Conservation (phyloP, 371 early-diverging fungal species). For the Syncephalastrum racemosum region DNA sequence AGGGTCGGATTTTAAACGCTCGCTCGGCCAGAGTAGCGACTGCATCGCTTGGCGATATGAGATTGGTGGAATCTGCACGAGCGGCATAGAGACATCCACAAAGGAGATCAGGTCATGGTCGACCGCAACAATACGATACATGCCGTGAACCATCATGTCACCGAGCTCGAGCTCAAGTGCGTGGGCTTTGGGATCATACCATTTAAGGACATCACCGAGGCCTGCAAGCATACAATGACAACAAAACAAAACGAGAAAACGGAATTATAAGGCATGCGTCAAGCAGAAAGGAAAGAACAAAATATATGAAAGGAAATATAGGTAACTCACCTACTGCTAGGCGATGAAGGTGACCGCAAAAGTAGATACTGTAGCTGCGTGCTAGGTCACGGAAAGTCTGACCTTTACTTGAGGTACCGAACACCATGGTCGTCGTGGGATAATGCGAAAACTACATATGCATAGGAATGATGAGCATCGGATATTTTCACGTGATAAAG, state of each 20-base stretch:
- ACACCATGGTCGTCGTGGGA: slow-evolving; percentile 78
- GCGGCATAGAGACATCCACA: slow-evolving; percentile 65
- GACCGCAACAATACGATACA: slow-evolving; percentile 80
- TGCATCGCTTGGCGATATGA: slow-evolving; percentile 9
- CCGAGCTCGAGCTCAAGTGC: slow-evolving; percentile 83
- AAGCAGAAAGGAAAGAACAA: too few relatives aligned
- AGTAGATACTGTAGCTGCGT: slow-evolving; percentile 62
- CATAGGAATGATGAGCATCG: neutral
- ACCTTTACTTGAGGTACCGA: slow-evolving; percentile 62
- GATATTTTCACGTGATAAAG: neutral
- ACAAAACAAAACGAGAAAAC: neutral
- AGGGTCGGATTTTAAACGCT: slow-evolving; percentile 35
- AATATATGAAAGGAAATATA: neutral
- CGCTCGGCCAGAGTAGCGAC: too few relatives aligned
- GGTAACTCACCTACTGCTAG: slow-evolving; percentile 56
- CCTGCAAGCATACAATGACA: slow-evolving; percentile 28
- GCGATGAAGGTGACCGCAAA: slow-evolving; percentile 89
- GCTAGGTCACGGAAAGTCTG: slow-evolving; percentile 62
- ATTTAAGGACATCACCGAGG: slow-evolving; percentile 61
- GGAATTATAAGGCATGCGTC: too few relatives aligned
- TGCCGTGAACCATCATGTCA: slow-evolving; percentile 83
- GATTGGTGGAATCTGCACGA: slow-evolving; percentile 26
- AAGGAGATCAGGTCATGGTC: slow-evolving; percentile 88
- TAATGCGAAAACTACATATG: slow-evolving; percentile 70
- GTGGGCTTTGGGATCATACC: slow-evolving; percentile 56